Percentiles rank a stretch among this genome's conserved stretches.
Evolutionary conservation across 1,284 basidiomycete genomes (phyloP).

Genomic region (Tylopilus sp.): DNA sequence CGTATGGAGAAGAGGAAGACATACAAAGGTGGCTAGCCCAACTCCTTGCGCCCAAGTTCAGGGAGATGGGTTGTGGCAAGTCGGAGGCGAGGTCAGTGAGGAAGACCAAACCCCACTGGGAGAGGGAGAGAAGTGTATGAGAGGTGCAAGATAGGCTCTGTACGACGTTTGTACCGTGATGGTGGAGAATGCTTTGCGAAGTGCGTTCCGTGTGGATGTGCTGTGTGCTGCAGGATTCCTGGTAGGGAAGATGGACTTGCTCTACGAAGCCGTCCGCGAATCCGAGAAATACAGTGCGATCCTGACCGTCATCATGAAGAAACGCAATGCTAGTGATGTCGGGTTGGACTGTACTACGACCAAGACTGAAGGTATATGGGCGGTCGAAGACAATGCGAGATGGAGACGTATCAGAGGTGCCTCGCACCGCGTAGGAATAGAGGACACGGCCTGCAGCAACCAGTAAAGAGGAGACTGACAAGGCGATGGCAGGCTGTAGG

Average conservation of each 20-base stretch:
- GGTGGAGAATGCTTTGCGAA: constrained; percentile 29
- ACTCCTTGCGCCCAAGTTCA: constrained; percentile 49
- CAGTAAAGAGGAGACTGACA: constrained; percentile 53
- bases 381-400: constrained; percentile 43
- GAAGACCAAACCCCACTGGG: constrained; percentile 49
- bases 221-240: constrained; percentile 1
- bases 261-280: constrained; percentile 61
- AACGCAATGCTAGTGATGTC: constrained; percentile 55
- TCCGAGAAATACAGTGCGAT: constrained; percentile 54
- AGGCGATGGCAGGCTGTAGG: constrained; percentile 56
- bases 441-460: constrained; percentile 61
- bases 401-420: constrained; percentile 38
- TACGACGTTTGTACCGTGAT: constrained; percentile 44
- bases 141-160: constrained; percentile 51
- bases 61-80: constrained; percentile 28
- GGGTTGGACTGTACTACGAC: constrained; percentile 30
- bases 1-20: constrained; percentile 51
- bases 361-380: constrained; percentile 38
- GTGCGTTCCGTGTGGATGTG: constrained; percentile 19
- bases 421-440: constrained; percentile 54
- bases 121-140: constrained; percentile 50
- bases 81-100: constrained; percentile 36
- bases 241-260: constrained; percentile 37
- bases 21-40: constrained; percentile 60
- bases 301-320: constrained; percentile 45